Base-by-base conservation (phyloP, 176 grass and related monocot genomes). In the Oryza meridionalis region DNA sequence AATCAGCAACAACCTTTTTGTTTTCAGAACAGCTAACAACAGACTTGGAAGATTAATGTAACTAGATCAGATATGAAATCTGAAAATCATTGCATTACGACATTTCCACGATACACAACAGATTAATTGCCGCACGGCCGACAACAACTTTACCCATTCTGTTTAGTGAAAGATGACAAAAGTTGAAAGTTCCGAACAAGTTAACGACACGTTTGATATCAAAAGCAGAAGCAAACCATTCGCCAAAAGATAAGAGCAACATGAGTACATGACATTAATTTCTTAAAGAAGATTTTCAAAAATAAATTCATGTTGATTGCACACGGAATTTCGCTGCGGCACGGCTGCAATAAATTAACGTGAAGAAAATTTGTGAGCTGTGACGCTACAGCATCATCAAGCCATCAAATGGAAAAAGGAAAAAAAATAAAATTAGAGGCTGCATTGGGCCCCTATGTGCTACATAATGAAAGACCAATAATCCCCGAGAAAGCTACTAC, bases 391-490 rank as follows among this genome's bases (percentile, higher is more conserved):
- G 59, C 62, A 62, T 58, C 15, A n/a, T 21, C 53, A 7, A 58
- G 5, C 53, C 53, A 58, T 21, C 53, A 58, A 58, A 58, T 7
- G 16, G 15, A 14, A 17, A 58, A 40, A 40, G 7, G 38, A n/a
- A 58, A 58, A 4, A 44, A 51, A 40, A 33, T 29, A 44, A 42
- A 27, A 64, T 7, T 4, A 32, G 0, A 76, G 29, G 21, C 22
- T 21, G 51, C 17, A 14, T 13, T 40, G 38, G 67, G 44, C 35
- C 11, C 78, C 59, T 51, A 17, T 51, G 5, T 47, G 13, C 21
- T 1, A 11, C n/a, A 61, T 78, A 83, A 73, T 86, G 66, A 68
- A 86, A 83, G 84, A 78, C 68, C 46, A 86, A 86, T 68, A 45
- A 77, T 61, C 68, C 67, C 4, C 3, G 22, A 2, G 47, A 79